Evolutionary conservation across 2,329 filamentous ascomycete species (phyloP), one percentile per base, ranked within the genome.

Genomic region (Pyricularia sp.): DNA sequence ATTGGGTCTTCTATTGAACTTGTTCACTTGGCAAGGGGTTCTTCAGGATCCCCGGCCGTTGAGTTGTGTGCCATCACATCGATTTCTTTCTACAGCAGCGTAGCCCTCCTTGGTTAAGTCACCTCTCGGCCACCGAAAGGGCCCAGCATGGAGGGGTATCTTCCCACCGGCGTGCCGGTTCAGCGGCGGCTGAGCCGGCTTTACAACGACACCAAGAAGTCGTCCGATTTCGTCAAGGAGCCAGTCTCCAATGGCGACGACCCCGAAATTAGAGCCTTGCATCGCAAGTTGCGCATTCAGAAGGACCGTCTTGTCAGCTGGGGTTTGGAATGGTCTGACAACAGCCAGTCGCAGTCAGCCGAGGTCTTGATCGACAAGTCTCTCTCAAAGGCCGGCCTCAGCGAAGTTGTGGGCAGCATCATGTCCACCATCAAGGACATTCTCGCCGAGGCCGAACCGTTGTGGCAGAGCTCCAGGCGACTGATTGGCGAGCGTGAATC

Each of bases 401-500:
- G 89, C 70, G 91, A 93, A 76, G 86, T 92, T 1, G 91, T 94
- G 68, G 88, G 88, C 69, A 92, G 90, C 76, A 91, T 94, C 74
- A 88, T 94, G 84, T 87, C 86, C 20, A 93, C 90, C 66, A 93
- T 94, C 76, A 92, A 92, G 75, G 91, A 93, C 73, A 92, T 92
- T 67, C 81, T 93, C 64, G 89, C 90, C 69, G 91, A 94, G 77
- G 89, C 90, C 1, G 91, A 94, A 75, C 86, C 87, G 6, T 84
- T 94, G 69, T 91, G 90, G 85, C 81, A 85, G 70, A 87, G 84
- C 74, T 88, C 86, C 12, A 86, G 85, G 73, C 80, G 83, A 23
- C 72, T 78, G 25, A 74, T 80, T 17, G 78, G 80, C 68, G 75
- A 78, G 30, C 77, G 75, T 23, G 80, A 79, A 26, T 78, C 81